These are phyloP conservation scores for Bothriochloa decipiens DNA, from an alignment of 176 grass and related monocot genomes.

Conservation along the genomic window DNA sequence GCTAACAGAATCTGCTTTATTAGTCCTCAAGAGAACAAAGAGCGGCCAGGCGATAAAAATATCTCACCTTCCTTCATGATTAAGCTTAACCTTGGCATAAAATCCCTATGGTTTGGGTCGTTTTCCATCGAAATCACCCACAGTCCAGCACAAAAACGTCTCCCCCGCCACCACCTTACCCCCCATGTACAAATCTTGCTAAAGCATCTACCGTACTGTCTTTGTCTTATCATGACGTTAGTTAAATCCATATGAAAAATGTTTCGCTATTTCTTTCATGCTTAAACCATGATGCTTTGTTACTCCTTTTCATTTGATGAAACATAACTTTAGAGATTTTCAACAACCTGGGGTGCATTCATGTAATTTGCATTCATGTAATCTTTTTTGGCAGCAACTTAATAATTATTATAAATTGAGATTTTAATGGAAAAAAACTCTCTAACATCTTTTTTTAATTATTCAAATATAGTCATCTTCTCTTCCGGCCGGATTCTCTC, in stretches of 20 bases:
- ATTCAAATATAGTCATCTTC: too few relatives aligned
- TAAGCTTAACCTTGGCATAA: conserved; percentile 33
- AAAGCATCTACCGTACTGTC: not conserved
- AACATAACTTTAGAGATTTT: not conserved
- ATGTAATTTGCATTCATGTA: not conserved
- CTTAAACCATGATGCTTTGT: not conserved
- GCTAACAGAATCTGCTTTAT: not conserved
- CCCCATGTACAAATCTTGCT: not conserved
- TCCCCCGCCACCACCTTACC: not conserved
- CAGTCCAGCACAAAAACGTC: not conserved
- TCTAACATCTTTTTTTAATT: too few relatives aligned
- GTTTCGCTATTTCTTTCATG: not conserved
- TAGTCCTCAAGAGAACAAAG: not conserved
- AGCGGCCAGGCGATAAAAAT: not conserved
- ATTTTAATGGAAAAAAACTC: too few relatives aligned
- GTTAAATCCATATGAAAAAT: not conserved
- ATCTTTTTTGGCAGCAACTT: not conserved
- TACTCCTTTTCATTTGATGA: not conserved
- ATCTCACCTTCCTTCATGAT: conserved; percentile 51
- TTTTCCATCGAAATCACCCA: not conserved
- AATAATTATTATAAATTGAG: too few relatives aligned
- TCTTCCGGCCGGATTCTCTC: too few relatives aligned
- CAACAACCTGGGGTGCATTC: too few relatives aligned
- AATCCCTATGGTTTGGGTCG: not conserved
- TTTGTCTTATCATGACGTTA: not conserved